Evolutionary conservation across 2,329 filamentous ascomycete species (phyloP).

Genomic region (Exophiala bonariae): DNA sequence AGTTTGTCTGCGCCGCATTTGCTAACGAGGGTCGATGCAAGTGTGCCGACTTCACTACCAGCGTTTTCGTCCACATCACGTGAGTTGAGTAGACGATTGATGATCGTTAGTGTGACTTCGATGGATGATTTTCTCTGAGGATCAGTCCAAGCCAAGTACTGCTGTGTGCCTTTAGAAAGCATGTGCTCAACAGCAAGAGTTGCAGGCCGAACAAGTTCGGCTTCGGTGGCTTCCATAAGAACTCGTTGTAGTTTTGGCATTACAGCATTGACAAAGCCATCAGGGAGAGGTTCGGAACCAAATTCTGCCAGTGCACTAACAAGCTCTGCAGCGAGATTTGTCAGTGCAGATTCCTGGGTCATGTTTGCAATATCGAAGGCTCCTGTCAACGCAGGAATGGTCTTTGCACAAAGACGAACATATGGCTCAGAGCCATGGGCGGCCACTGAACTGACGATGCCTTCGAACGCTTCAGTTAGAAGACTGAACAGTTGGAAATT

Average conservation of each 20-base stretch:
- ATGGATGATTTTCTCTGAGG: slow-evolving; percentile 77
- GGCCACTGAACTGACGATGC: slow-evolving; percentile 59
- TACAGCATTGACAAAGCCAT: slow-evolving; percentile 78
- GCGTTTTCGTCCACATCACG: slow-evolving; percentile 86
- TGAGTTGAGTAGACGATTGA: slow-evolving; percentile 78
- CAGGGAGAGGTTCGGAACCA: slow-evolving; percentile 79
- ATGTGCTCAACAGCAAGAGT: slow-evolving; percentile 87
- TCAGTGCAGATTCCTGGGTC: slow-evolving; percentile 79
- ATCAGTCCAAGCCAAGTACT: slow-evolving; percentile 85
- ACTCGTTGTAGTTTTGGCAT: slow-evolving; percentile 85
- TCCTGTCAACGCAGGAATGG: slow-evolving; percentile 81
- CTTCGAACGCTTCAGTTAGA: slow-evolving; percentile 88
- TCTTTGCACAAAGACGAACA: slow-evolving; percentile 76
- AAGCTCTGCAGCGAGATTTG: slow-evolving; percentile 83
- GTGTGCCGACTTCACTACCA: slow-evolving; percentile 90
- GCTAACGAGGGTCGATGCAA: slow-evolving; percentile 92
- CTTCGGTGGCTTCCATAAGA: slow-evolving; percentile 80
- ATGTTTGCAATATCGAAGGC: slow-evolving; percentile 86
- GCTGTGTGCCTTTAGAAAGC: slow-evolving; percentile 83
- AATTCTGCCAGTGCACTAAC: slow-evolving; percentile 78
- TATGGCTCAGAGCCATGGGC: slow-evolving; percentile 68
- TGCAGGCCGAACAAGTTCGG: slow-evolving; percentile 81
- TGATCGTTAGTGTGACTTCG: slow-evolving; percentile 85
- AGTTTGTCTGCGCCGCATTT: slow-evolving; percentile 90
- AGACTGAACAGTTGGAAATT: slow-evolving; percentile 91